Evolutionary conservation across 2,329 filamentous ascomycete species (phyloP), one percentile per base, ranked within the genome.

Genomic region (Microcyclospora tardicrescens): DNA sequence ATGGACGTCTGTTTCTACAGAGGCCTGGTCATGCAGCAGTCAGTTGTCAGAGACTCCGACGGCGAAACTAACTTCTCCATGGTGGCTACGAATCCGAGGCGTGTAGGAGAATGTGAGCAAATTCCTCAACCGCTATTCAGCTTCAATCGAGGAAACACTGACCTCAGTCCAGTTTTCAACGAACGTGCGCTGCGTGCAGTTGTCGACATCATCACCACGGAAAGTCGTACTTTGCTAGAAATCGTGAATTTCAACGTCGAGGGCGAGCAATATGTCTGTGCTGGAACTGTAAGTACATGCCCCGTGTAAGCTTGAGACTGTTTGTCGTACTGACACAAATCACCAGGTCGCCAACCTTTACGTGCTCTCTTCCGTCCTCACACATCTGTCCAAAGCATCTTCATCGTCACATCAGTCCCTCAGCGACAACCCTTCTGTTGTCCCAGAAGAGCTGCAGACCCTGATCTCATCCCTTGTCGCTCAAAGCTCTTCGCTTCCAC

Each of bases 1-100:
- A 91, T 98, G 2, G 96, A 91, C 0, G 91, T 98, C 34, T 91
- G 98, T 39, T 98, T 98, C 74, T 98, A 98, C 70, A 86, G 91
- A 62, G 91, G 91, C 57, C 70, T 98, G 57, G 98, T 91, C 15
- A 98, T 98, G 91, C 91, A 98, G 66, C 91, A 96, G 35, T 91
- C 91, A 15, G 91, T 98, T 47, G 91, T 96, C 69, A 86, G 91
- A 60, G 91, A 98, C 61, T 87, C 81, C 42, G 71, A 77, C 48
- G 91, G 91, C 29, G 83, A 91, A 40, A 95, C 87, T 52, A 96
- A 96, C 72, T 98, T 98, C 72, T 87, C 84, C 45, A 98, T 98
- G 91, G 95, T 89, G 62, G 91, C 91, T 41, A 89, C 98, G 64
- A 98, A 98, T 69, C 91, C 91, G 28, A 94, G 86, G 70, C 81